Base-by-base conservation (phyloP, 768 basidiomycete species). In the Leccinum obscurum region DNA sequence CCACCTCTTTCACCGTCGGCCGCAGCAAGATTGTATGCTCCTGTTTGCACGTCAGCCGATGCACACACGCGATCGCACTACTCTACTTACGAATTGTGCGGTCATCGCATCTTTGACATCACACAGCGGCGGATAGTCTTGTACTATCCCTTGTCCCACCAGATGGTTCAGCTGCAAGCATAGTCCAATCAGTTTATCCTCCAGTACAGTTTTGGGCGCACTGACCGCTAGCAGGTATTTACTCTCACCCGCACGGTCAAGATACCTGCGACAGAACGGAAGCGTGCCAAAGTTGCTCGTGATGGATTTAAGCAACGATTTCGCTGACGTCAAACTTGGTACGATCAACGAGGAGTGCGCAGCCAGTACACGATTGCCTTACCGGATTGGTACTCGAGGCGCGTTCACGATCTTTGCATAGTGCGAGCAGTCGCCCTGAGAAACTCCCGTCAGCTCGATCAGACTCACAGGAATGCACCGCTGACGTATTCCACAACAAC, bases 261-360 rank as follows among this genome's bases (percentile, higher is more conserved):
- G 84, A 75, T 99, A 99, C 62, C 97, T 82, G 66, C 95, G 85
- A 74, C 96, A 98, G 76, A 92, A 99, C 4, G 97, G 95, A 61
- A 98, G 76, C 11, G 96, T 96, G 30, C 94, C 95, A 72, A 99
- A 99, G 74, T 92, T 89, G 73, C 84, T 89, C 69, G 92, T 89
- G 74, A 99, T 98, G 5, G 87, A 85, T 66, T 88, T 90, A 32
- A 98, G 80, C 20, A 99, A 77, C 6, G 89, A 83, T 73, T 93
- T 95, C 0, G 95, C 93, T 20, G 91, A 86, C 9, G 87, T 89
- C 62, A 94, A 79, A 62, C 93, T 94, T 64, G 7, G n/a, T n/a
- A 64, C 4, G 55, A 20, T 8, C 44, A 51, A 60, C 52, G 64
- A 51, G 8, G 2, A 57, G 15, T 39, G 14, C 15, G 15, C 28